Percentiles rank a stretch among this genome's conserved stretches.
Conservation (phyloP, 148 eudicot genomes). For the Dysphania ambrosioides region DNA sequence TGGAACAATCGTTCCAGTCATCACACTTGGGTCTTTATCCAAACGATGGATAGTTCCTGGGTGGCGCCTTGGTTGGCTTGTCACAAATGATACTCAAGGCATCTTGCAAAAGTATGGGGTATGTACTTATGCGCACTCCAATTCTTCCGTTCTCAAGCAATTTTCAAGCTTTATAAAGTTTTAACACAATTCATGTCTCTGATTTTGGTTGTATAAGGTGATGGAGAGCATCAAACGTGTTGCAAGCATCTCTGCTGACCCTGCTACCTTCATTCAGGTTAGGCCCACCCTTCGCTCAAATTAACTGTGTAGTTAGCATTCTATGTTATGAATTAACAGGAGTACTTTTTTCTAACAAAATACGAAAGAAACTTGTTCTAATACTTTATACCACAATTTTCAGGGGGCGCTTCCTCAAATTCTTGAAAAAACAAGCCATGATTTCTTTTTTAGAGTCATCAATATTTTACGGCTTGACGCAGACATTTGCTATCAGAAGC, state of each 20-base stretch:
- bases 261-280: slow-evolving; percentile 70
- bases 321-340: no score
- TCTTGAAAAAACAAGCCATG: slow-evolving; percentile 36
- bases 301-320: no score
- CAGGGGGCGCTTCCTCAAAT: slow-evolving; percentile 54
- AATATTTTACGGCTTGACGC: slow-evolving; percentile 33
- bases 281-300: not conserved
- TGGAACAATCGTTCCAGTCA: slow-evolving; percentile 54
- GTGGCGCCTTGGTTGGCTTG: slow-evolving; percentile 85
- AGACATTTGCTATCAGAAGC: slow-evolving; percentile 34
- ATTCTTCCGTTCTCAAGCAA: no score
- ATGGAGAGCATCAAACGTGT: slow-evolving; percentile 39
- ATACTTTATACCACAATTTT: slow-evolving; percentile 2
- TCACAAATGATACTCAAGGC: slow-evolving; percentile 46
- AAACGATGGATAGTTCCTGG: slow-evolving; percentile 90
- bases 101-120: slow-evolving; percentile 49
- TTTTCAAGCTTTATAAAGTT: no score
- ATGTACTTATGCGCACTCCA: no score
- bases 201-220: slow-evolving; percentile 30
- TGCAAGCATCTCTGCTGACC: slow-evolving; percentile 42
- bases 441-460: slow-evolving; percentile 36
- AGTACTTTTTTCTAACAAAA: no score
- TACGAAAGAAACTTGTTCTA: no score
- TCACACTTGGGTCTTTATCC: slow-evolving; percentile 72
- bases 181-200: not conserved